A percentile compares a stretch with the other conserved stretches of the same genome.
Conservation (phyloP, 495 filamentous ascomycete genomes). For the Immersiella caudata region DNA sequence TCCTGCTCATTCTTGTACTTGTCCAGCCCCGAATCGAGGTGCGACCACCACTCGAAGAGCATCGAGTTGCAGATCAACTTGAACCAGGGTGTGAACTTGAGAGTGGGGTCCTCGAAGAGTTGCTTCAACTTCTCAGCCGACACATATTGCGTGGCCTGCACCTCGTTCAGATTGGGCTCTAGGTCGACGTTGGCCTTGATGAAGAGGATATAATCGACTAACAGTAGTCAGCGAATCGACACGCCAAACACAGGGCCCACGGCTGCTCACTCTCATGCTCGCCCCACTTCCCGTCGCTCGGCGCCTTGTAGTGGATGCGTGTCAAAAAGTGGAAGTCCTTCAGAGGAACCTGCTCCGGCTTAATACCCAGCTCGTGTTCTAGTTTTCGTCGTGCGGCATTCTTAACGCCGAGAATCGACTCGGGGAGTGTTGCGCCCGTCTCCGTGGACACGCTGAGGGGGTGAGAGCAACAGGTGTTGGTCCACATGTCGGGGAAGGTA, state of each 20-base stretch:
- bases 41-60: slow-evolving; percentile 98
- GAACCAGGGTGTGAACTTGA: slow-evolving; percentile 98
- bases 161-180: slow-evolving; percentile 82
- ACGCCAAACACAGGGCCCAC: neutral
- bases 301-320: slow-evolving; percentile 95
- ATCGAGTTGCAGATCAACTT: slow-evolving; percentile 97
- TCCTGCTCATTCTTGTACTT: slow-evolving; percentile 83
- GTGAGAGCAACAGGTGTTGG: slow-evolving; percentile 99
- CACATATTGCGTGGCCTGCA: slow-evolving; percentile 79
- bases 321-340: slow-evolving; percentile 94
- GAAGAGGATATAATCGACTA: slow-evolving; percentile 99
- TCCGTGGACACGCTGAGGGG: slow-evolving; percentile 89
- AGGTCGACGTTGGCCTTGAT: slow-evolving; percentile 92
- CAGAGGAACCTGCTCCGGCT: slow-evolving; percentile 83
- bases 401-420: slow-evolving; percentile 81
- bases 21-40: slow-evolving; percentile 77
- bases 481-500: slow-evolving; percentile 99
- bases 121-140: slow-evolving; percentile 77
- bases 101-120: slow-evolving; percentile 77
- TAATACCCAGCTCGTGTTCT: slow-evolving; percentile 92
- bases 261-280: slow-evolving; percentile 87
- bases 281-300: slow-evolving; percentile 96
- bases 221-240: slow-evolving; percentile 20
- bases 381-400: slow-evolving; percentile 90
- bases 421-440: slow-evolving; percentile 80